Base-by-base conservation (phyloP, 2,329 filamentous ascomycete species). In the Trichoderma atrobrunneum region DNA sequence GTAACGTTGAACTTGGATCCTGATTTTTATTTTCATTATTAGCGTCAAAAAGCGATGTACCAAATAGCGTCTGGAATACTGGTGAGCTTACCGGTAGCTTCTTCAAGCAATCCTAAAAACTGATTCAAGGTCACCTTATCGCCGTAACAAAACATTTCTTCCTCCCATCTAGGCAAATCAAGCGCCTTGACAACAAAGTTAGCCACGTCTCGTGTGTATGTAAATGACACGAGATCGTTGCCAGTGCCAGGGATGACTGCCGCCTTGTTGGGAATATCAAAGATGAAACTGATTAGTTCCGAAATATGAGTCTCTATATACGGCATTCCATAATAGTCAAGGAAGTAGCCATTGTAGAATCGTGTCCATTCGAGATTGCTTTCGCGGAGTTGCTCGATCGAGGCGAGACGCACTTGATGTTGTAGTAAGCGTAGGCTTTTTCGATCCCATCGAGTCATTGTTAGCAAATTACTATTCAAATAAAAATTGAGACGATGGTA, bases 251-350 rank as follows among this genome's bases (percentile, higher is more conserved):
- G 39, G 39, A 43, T 43, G 39, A 43, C 39, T 43, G 39, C 39
- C 39, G 39, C 39, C 16, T 43, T 43, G 39, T 43, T 43, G 18
- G 7, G 1, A n/a, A 43, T 43, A 8, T 43, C 39, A 43, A 43
- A 43, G 39, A 43, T 43, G 18, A 43, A 43, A 43, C 3, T n/a
- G 18, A 43, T 18, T 30, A 7, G 36, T 16, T n/a, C 61, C 24
- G 18, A 18, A 14, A 64, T n/a, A 48, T 64, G 16, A 64, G 61
- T 51, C 36, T 64, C 61, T 64, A 64, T 64, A 7, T 64, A 32
- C 18, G 61, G 61, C 61, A 64, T 64, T 28, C 61, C 61, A 48
- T 64, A 64, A 32, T 64, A 64, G 26, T 64, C 61, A 11, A 64
- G 61, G 18, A 64, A 64, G 12, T 64, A 64, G 18, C 61, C 61